These are phyloP conservation scores for Scenedesmus sp. DNA, from an alignment of 163 green algal species.

Conservation along the genomic window DNA sequence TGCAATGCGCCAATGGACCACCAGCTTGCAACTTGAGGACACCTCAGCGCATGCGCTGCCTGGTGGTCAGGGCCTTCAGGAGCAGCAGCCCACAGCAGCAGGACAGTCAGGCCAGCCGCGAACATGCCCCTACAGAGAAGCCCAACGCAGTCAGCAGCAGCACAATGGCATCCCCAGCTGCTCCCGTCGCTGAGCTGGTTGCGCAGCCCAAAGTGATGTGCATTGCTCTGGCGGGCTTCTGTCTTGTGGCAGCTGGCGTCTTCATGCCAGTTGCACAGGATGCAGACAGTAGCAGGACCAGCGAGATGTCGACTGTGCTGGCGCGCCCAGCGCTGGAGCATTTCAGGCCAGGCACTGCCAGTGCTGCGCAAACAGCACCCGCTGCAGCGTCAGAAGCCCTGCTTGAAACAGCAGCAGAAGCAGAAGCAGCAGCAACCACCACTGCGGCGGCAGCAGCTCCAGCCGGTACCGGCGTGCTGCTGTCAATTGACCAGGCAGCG, in stretches of 20 bases:
- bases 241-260: conserved; percentile 24
- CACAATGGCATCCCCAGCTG: background rate
- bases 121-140: background rate
- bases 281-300: background rate
- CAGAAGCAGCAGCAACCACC: background rate
- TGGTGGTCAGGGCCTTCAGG: conserved; percentile 6
- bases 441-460: background rate
- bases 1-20: background rate
- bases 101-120: background rate
- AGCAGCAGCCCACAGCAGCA: conserved; percentile 2
- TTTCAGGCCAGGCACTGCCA: background rate
- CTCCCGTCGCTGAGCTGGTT: background rate
- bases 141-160: background rate
- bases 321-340: background rate
- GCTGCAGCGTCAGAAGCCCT: conserved; percentile 26
- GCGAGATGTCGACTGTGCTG: background rate
- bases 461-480: background rate
- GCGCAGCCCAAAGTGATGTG: background rate
- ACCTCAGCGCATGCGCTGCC: background rate
- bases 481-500: conserved; percentile 21
- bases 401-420: background rate
- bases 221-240: conserved; percentile 21
- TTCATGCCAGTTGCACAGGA: conserved; percentile 6
- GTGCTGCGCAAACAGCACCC: conserved; percentile 24
- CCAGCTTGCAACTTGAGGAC: background rate